Evolutionary conservation across 371 early-diverging fungal species (phyloP).

Genomic region (Mucor saturninus): DNA sequence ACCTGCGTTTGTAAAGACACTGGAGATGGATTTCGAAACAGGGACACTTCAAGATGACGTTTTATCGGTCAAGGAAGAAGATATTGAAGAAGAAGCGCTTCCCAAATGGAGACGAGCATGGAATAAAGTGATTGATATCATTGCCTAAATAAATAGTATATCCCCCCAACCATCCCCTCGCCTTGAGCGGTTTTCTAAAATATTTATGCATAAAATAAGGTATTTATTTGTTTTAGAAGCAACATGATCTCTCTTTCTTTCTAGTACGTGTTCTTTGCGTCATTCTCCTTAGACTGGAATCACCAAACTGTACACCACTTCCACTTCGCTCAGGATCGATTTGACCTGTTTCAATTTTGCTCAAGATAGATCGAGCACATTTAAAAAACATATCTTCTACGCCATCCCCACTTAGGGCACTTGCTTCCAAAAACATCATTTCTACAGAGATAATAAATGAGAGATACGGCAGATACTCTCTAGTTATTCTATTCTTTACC

Average conservation of each 20-base stretch:
- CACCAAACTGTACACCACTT: constrained; percentile 68
- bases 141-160: constrained; percentile 20
- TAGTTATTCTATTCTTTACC: constrained; percentile 32
- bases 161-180: background rate
- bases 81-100: constrained; percentile 19
- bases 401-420: constrained; percentile 64
- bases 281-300: constrained; percentile 65
- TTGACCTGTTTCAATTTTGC: constrained; percentile 68
- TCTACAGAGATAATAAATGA: constrained; percentile 33
- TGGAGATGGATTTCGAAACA: constrained; percentile 44
- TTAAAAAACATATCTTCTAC: constrained; percentile 69
- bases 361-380: constrained; percentile 63
- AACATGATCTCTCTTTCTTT: constrained; percentile 61
- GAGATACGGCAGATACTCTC: background rate
- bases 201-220: background rate
- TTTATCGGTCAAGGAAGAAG: constrained; percentile 19
- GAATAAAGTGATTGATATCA: constrained; percentile 18
- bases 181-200: background rate
- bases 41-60: constrained; percentile 27
- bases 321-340: constrained; percentile 69
- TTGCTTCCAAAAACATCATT: constrained; percentile 69
- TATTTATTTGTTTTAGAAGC: constrained; percentile 34
- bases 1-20: constrained; percentile 28
- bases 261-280: constrained; percentile 60
- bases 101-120: constrained; percentile 24